phyloP scores from a whole-genome alignment of 805 yeast genomes.

The Isabelozyma rhagii region DNA sequence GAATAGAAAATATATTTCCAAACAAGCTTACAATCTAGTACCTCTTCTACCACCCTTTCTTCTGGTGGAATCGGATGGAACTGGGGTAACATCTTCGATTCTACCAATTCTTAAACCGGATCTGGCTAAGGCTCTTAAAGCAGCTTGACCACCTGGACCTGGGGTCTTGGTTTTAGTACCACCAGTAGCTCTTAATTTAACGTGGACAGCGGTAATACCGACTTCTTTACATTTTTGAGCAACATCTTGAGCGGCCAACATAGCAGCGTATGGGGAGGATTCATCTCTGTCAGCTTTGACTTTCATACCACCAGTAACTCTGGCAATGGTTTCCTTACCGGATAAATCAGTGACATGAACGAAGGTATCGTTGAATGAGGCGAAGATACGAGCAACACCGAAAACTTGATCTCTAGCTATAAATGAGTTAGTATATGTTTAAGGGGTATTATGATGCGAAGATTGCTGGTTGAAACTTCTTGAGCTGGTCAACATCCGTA shows the following conservation, averaged over 20 bases:
- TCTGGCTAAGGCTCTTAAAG: conserved; percentile 98
- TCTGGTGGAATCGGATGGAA: conserved; percentile 99
- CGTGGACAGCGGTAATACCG: conserved; percentile 99
- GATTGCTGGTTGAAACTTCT: too few relatives aligned
- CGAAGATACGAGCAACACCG: conserved; percentile 99
- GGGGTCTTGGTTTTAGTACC: conserved; percentile 99
- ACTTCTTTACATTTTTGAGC: conserved; percentile 99
- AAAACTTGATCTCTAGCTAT: conserved; percentile 93
- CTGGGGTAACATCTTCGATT: conserved; percentile 99
- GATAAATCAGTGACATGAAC: conserved; percentile 99
- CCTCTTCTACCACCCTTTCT: conserved; percentile 99
- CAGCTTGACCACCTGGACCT: conserved; percentile 99
- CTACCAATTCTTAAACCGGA: conserved; percentile 99
- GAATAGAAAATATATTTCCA: background rate
- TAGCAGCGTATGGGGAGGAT: conserved; percentile 99
- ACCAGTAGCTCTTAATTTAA: conserved; percentile 99
- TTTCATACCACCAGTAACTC: conserved; percentile 99
- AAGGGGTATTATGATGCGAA: too few relatives aligned
- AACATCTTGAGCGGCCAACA: conserved; percentile 99
- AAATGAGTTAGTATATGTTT: conserved; percentile 2
- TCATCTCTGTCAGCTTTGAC: conserved; percentile 99
- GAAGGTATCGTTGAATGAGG: conserved; percentile 99
- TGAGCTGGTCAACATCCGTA: too few relatives aligned
- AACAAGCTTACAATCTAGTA: conserved; percentile 82
- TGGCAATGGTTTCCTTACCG: conserved; percentile 99